These are phyloP conservation scores for Diaporthe sp. DNA, from an alignment of 2,329 filamentous ascomycete genomes.

Conservation along the genomic window DNA sequence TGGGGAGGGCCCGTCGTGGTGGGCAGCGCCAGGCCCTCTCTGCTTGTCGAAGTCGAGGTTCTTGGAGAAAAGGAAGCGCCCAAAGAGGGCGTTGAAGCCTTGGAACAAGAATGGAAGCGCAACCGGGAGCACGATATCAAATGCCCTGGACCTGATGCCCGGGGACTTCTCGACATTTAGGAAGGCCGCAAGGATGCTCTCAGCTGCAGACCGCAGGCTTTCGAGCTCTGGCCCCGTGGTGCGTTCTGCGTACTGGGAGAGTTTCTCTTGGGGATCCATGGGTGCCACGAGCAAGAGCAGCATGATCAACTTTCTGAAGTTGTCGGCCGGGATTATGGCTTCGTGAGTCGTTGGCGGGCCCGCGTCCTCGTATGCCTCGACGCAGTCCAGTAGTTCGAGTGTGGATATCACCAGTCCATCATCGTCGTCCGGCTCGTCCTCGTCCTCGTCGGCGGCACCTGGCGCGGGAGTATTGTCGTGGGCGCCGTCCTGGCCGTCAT, in stretches of 20 bases:
- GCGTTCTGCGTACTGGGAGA: constrained; percentile 72
- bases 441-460: constrained; percentile 56
- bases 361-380: constrained; percentile 70
- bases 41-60: constrained; percentile 74
- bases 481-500: constrained; percentile 45
- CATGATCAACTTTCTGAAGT: constrained; percentile 79
- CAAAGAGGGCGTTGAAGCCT: constrained; percentile 78
- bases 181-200: constrained; percentile 77
- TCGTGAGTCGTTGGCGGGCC: constrained; percentile 66
- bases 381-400: constrained; percentile 76
- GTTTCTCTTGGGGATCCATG: constrained; percentile 73
- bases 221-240: constrained; percentile 69
- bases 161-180: constrained; percentile 74
- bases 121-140: constrained; percentile 70
- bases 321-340: constrained; percentile 81
- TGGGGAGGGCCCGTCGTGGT: constrained; percentile 14
- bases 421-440: constrained; percentile 57
- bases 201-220: constrained; percentile 72
- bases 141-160: constrained; percentile 73
- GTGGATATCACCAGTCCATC: constrained; percentile 78
- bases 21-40: constrained; percentile 50
- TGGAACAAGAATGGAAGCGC: constrained; percentile 77
- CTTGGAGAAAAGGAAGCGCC: constrained; percentile 82
- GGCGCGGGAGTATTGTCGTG: constrained; percentile 36
- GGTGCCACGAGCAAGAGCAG: constrained; percentile 78